Percentiles rank a stretch among this genome's conserved stretches.
Conservation (phyloP, 1,139 yeast species). For the Kodamaea derodonti region DNA sequence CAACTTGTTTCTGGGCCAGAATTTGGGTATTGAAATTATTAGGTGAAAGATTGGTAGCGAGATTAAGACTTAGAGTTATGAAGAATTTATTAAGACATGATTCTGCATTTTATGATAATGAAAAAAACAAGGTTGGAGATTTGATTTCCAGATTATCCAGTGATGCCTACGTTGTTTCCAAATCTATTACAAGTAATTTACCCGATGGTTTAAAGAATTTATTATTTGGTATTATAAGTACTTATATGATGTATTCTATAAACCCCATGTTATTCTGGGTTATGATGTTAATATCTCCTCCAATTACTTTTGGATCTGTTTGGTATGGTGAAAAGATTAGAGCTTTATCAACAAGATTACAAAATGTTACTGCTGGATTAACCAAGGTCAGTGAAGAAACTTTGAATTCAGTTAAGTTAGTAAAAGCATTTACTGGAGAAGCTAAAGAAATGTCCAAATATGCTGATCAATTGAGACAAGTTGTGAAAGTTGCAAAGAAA, state of each 20-base stretch:
- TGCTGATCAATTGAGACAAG: conserved; percentile 38
- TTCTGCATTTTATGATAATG: conserved; percentile 47
- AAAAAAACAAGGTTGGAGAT: conserved; percentile 54
- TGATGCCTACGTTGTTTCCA: conserved; percentile 51
- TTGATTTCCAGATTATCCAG: conserved; percentile 50
- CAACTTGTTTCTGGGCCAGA: conserved; percentile 48
- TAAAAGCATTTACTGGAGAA: conserved; percentile 47
- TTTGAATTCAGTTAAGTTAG: conserved; percentile 40
- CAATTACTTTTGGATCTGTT: conserved; percentile 49
- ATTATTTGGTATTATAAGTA: conserved; percentile 40
- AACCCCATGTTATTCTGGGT: conserved; percentile 45
- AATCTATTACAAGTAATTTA: conserved; percentile 42
- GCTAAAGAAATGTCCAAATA: conserved; percentile 41
- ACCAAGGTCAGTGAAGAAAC: conserved; percentile 48
- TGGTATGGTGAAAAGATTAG: conserved; percentile 49
- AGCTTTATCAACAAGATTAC: conserved; percentile 39
- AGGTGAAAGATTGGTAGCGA: conserved; percentile 34
- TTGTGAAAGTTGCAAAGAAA: conserved; percentile 39
- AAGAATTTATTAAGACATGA: conserved; percentile 50
- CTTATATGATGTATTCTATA: conserved; percentile 47
- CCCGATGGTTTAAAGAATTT: conserved; percentile 49
- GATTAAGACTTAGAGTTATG: conserved; percentile 47
- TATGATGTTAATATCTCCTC: conserved; percentile 51
- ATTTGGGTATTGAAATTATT: conserved; percentile 45
- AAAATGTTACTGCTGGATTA: conserved; percentile 46